Conservation (phyloP, 192 early-diverging fungal genomes). For the Backusella macrospora region DNA sequence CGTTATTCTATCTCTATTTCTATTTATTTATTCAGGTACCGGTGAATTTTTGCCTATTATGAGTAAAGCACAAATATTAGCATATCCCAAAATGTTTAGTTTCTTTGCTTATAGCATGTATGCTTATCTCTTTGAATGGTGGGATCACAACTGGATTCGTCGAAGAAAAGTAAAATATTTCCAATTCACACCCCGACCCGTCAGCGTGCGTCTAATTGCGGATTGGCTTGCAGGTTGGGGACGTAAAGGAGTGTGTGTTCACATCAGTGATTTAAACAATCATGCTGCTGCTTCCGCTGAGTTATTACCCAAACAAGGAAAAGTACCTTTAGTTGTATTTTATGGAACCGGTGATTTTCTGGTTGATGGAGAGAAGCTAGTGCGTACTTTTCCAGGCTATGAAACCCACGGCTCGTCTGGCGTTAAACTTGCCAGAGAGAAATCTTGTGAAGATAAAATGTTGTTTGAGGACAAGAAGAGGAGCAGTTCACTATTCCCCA, state of each 20-base stretch:
- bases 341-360: conserved; percentile 51
- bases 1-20: background rate
- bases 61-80: conserved; percentile 31
- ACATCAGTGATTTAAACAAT: conserved; percentile 6
- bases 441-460: background rate
- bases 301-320: background rate
- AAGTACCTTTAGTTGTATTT: conserved; percentile 48
- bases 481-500: conserved; percentile 8
- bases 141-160: conserved; percentile 47
- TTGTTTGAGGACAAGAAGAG: background rate
- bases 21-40: conserved; percentile 1
- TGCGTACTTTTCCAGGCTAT: conserved; percentile 27
- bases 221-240: conserved; percentile 43
- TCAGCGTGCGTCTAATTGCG: conserved; percentile 16
- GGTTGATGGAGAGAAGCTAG: conserved; percentile 42
- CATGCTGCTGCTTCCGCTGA: too few species aligned
- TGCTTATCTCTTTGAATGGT: conserved; percentile 55
- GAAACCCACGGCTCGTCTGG: conserved; percentile 6
- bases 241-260: conserved; percentile 24
- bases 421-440: conserved; percentile 1
- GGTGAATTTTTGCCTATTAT: conserved; percentile 49
- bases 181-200: conserved; percentile 56
- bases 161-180: conserved; percentile 50
- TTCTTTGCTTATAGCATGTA: conserved; percentile 54
- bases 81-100: conserved; percentile 38